Conservation (phyloP, 768 basidiomycete genomes). For the Lentinula sp. region DNA sequence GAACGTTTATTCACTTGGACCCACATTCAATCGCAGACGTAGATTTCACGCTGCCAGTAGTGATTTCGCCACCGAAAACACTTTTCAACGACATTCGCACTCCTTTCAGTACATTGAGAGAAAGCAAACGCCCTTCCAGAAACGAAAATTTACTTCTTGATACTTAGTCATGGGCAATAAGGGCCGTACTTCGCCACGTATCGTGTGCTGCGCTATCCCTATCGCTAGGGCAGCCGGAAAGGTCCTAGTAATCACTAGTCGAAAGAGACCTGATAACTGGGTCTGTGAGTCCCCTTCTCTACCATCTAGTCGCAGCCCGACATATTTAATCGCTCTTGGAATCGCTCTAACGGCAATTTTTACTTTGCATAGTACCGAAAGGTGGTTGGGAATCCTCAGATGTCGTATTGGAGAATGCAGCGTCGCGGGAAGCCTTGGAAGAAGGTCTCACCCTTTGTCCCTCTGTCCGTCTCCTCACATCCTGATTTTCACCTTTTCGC, state of each 20-base stretch:
- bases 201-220: conserved; percentile 90
- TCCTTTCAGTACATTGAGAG: background rate
- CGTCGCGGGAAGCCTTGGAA: conserved; percentile 89
- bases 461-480: conserved; percentile 66
- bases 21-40: background rate
- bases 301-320: background rate
- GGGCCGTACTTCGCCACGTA: conserved; percentile 74
- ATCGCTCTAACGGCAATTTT: background rate
- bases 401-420: conserved; percentile 78
- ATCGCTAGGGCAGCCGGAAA: conserved; percentile 69
- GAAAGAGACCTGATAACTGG: conserved; percentile 77
- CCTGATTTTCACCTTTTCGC: conserved; percentile 47
- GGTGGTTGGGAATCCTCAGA: conserved; percentile 87
- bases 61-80: background rate
- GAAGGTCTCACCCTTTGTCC: conserved; percentile 90
- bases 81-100: background rate
- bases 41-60: background rate
- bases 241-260: conserved; percentile 78
- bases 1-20: background rate
- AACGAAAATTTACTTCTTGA: background rate
- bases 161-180: conserved; percentile 47
- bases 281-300: conserved; percentile 63
- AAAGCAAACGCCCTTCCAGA: background rate
- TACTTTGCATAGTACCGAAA: conserved; percentile 65
- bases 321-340: background rate